Base-by-base conservation (phyloP, 768 basidiomycete genomes). In the Saitozyma podzolica region DNA sequence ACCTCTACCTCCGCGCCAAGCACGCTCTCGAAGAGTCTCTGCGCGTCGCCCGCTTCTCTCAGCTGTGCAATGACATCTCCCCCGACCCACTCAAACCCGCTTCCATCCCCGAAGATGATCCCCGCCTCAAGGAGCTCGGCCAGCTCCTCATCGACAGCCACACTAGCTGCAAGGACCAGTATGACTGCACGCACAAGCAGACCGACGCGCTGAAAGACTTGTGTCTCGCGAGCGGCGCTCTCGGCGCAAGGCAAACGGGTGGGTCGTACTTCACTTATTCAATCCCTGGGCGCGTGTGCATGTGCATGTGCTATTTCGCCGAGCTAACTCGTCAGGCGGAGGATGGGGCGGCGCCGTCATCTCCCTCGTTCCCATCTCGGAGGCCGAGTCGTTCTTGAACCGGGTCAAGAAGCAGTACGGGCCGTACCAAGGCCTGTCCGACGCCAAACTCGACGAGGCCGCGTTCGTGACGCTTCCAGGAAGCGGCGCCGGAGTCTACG, bases 301-400 rank as follows among this genome's bases (percentile, higher is more conserved):
- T 29, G 29, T 29, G 29, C 29, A 29, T 5, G 29, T 2, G 2
- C 29, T 51, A 16, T 10, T 41, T 41, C 17, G 13, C 29, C 20
- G 29, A 9, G 51, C 64, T 40, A 40, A 42, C 6, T 11, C 13
- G 52, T 5, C 63, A 89, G 89, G 90, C 39, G 91, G 91, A 0
- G 91, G 91, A 4, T 95, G 91, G 91, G 92, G 92, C 43, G 92
- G 92, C 6, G 92, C 91, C 72, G 89, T 89, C 0, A 88, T 93
- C 19, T 91, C 89, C 8, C 84, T 93, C 17, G 87, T 93, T 14
- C 83, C 85, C 8, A 87, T 88, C 71, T 78, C 81, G 17, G 70
- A 84, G 50, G 89, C 89, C 2, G 83, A 84, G 0, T 63, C 70
- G 8, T 93, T 94, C 76, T 87, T 92, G 50, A 72, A 80, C 64